phyloP scores from a whole-genome alignment of 2,329 filamentous ascomycete genomes.

The Paecilomyces formosus region DNA sequence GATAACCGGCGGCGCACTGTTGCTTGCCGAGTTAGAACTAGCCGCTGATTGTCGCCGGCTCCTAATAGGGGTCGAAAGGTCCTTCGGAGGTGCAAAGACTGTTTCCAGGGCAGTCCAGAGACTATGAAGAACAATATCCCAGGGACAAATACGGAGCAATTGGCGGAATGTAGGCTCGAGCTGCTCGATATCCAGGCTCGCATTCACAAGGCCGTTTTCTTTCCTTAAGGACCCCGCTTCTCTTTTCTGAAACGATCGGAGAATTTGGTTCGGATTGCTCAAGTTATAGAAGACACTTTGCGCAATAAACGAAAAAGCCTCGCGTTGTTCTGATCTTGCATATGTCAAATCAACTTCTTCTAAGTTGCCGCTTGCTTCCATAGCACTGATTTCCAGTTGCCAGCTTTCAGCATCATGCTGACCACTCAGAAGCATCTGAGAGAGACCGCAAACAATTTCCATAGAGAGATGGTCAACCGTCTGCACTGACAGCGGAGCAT shows the following conservation, averaged over 20 bases:
- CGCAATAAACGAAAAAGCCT: conserved; percentile 32
- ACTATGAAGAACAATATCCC: conserved; percentile 34
- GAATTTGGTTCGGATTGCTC: conserved; percentile 31
- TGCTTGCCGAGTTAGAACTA: conserved; percentile 16
- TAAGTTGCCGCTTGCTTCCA: conserved; percentile 27
- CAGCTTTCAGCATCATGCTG: conserved; percentile 30
- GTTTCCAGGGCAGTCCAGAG: conserved; percentile 33
- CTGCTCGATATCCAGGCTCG: conserved; percentile 20
- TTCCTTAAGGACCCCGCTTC: conserved; percentile 2
- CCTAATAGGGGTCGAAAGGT: conserved; percentile 22
- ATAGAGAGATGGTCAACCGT: conserved; percentile 27
- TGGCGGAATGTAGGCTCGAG: conserved; percentile 27
- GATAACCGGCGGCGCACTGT: conserved; percentile 15
- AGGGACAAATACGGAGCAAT: conserved; percentile 30
- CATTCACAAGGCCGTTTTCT: conserved; percentile 1
- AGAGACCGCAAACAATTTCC: conserved; percentile 30
- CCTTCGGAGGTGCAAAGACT: conserved; percentile 31
- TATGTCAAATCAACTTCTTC: conserved; percentile 31
- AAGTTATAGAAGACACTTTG: conserved; percentile 40
- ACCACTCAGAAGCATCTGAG: conserved; percentile 26
- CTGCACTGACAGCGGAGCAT: conserved; percentile 17
- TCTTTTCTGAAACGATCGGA: conserved; percentile 31
- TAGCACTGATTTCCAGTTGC: conserved; percentile 29
- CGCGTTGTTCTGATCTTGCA: conserved; percentile 28
- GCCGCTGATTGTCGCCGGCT: conserved; percentile 23